Evolutionary conservation across 352 stramenopile species (phyloP).

Genomic region (Phytopythium chamaehyphon): DNA sequence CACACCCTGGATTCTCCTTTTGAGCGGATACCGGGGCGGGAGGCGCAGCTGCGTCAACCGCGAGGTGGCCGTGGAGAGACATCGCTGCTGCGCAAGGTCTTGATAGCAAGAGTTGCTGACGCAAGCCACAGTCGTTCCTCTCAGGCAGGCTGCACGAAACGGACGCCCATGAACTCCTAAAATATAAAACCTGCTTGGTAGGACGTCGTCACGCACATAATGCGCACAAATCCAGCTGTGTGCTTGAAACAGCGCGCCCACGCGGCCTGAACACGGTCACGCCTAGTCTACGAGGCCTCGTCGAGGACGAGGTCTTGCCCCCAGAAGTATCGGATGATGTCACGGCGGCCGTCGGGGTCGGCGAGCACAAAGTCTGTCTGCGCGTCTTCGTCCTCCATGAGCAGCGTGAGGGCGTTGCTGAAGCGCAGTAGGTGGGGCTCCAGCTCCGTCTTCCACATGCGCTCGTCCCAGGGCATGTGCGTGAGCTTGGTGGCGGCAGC

Average conservation of each 20-base stretch:
- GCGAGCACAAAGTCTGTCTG: slow-evolving; percentile 49
- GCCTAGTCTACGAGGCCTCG: not conserved
- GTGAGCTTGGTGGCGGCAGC: slow-evolving; percentile 64
- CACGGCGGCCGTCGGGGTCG: slow-evolving; percentile 37
- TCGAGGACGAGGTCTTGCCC: slow-evolving; percentile 21
- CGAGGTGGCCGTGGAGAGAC: not conserved
- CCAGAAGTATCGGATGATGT: slow-evolving; percentile 78
- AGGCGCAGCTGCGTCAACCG: not conserved
- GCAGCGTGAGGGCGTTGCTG: slow-evolving; percentile 58
- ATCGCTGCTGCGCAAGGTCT: not conserved
- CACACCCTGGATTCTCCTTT: not conserved
- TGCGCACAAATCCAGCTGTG: no score
- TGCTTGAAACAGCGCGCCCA: no score
- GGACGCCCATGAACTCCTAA: not conserved
- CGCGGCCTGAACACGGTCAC: not conserved
- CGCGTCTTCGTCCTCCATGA: slow-evolving; percentile 60
- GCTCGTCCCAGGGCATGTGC: slow-evolving; percentile 54
- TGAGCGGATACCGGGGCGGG: not conserved
- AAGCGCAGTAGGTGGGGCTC: slow-evolving; percentile 66
- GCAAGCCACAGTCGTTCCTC: not conserved
- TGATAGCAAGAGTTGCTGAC: not conserved
- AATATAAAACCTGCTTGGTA: not conserved
- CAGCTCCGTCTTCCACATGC: slow-evolving; percentile 68
- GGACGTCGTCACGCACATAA: not conserved
- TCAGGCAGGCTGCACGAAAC: slow-evolving; percentile 1